Conservation (phyloP, 176 grass and related monocot genomes). For the Puccinellia tenuiflora region DNA sequence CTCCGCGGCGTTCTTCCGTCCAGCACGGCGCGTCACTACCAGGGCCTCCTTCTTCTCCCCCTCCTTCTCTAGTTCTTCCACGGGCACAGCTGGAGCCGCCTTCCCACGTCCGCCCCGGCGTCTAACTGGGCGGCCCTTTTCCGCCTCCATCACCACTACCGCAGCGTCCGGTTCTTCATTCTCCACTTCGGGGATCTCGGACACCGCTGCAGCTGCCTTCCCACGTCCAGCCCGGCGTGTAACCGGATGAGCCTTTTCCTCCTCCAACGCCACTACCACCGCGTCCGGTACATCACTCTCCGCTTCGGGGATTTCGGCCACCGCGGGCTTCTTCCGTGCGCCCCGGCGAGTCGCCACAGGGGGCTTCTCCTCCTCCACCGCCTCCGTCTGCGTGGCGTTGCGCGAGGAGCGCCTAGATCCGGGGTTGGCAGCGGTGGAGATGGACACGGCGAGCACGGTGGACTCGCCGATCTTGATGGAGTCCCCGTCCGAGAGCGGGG, state of each 20-base stretch:
- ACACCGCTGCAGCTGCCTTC: neutral
- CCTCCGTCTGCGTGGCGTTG: neutral
- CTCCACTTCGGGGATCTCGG: neutral
- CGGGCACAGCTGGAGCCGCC: neutral
- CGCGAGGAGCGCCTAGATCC: constrained; percentile 24
- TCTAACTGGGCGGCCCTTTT: neutral
- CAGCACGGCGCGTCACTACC: neutral
- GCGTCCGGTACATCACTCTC: constrained; percentile 7
- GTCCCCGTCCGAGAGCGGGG: constrained; percentile 58
- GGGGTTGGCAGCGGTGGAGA: constrained; percentile 8
- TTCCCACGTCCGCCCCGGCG: constrained; percentile 21
- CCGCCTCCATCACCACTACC: neutral
- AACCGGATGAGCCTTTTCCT: neutral
- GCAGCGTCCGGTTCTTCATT: constrained; percentile 5
- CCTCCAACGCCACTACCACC: neutral
- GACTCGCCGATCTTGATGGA: constrained; percentile 75
- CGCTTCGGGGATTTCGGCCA: neutral
- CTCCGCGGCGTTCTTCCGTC: neutral
- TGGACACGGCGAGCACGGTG: constrained; percentile 43
- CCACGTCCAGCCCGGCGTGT: constrained; percentile 4
- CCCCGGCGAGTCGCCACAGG: neutral
- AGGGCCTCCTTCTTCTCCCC: neutral
- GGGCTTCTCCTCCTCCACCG: constrained; percentile 10
- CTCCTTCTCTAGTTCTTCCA: neutral
- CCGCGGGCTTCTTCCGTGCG: constrained; percentile 18